Evolutionary conservation across 768 basidiomycete genomes (phyloP), one percentile per base, ranked within the genome.

Genomic region (Boletus edulis): DNA sequence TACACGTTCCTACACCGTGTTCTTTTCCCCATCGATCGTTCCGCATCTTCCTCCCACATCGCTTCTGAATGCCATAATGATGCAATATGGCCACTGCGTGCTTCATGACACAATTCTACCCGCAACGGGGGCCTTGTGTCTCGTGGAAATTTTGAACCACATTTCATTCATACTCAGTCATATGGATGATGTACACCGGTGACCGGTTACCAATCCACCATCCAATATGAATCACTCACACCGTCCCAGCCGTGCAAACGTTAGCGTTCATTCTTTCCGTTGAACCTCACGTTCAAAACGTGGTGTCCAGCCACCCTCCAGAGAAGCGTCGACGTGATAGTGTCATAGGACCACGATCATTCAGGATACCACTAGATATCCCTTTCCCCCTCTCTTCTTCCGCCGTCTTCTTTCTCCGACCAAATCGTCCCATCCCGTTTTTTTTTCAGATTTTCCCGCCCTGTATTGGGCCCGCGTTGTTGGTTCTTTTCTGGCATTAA

Each of bases 21-120:
- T 37, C 39, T 54, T 53, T 51, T 47, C 35, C 43, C 52, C 43
- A 39, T 63, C 54, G 54, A 60, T 62, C 61, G 55, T 38, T 27
- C 10, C 46, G 40, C 52, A 39, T 24, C 62, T 68, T 71, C 68
- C 54, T 59, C 52, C 62, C 67, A 58, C 59, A 50, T 40, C 9
- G 45, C 67, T 56, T 57, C 58, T 15, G 44, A 46, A 31, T 56
- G 38, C 54, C 59, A 56, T 71, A 64, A 62, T 57, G 3, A 45
- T 62, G 38, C 51, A 56, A 55, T 56, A 61, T 64, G 55, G 45
- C 65, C 60, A 43, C 50, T 39, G 48, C 49, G 4, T n/a, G 45
- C 40, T 46, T 57, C 56, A 27, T 34, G 35, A 52, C 52, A 18
- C 49, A 12, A 29, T 61, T 34, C 56, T 15, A 39, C 53, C 49